Percentiles rank a stretch among this genome's conserved stretches.
These are phyloP conservation scores for Penicillium hesseltinei DNA, from an alignment of 2,329 filamentous ascomycete species.

Conservation along the genomic window DNA sequence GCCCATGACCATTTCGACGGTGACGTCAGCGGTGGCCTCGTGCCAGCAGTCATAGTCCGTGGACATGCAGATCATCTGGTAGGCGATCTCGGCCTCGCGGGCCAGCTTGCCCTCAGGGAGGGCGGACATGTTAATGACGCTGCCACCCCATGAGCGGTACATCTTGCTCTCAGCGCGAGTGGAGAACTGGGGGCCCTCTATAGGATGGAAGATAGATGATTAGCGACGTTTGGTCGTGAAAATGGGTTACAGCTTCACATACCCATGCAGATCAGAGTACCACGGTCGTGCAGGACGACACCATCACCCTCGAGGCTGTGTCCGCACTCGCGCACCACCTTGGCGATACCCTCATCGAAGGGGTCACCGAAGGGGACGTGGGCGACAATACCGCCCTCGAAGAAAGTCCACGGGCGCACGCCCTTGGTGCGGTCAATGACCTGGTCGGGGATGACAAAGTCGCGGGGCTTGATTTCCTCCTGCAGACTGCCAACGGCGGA, in stretches of 20 bases:
- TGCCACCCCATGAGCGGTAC: slow-evolving; percentile 91
- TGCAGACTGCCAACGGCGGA: slow-evolving; percentile 89
- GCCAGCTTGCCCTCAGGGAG: slow-evolving; percentile 95
- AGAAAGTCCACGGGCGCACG: slow-evolving; percentile 91
- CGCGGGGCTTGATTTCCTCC: slow-evolving; percentile 89
- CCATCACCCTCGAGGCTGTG: slow-evolving; percentile 76
- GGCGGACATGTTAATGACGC: slow-evolving; percentile 97
- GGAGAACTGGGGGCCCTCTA: slow-evolving; percentile 96
- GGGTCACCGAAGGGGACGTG: slow-evolving; percentile 96
- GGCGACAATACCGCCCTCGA: slow-evolving; percentile 75
- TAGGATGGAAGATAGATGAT: neutral
- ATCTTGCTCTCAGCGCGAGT: slow-evolving; percentile 93
- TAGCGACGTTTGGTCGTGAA: neutral
- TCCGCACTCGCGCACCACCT: slow-evolving; percentile 75
- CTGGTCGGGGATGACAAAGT: slow-evolving; percentile 96
- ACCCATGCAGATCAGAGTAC: slow-evolving; percentile 91
- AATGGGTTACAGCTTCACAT: slow-evolving; percentile 34
- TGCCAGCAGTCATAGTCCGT: slow-evolving; percentile 99
- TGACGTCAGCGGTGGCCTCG: slow-evolving; percentile 71
- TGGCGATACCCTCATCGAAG: slow-evolving; percentile 76
- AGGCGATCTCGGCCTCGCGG: slow-evolving; percentile 90
- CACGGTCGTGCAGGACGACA: slow-evolving; percentile 77
- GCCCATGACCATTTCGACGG: slow-evolving; percentile 94
- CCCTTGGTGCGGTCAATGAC: slow-evolving; percentile 97
- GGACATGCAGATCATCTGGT: slow-evolving; percentile 99